Evolutionary conservation across 805 yeast genomes (phyloP), one percentile per base, ranked within the genome.

Genomic region (Starmerella vaccinii): DNA sequence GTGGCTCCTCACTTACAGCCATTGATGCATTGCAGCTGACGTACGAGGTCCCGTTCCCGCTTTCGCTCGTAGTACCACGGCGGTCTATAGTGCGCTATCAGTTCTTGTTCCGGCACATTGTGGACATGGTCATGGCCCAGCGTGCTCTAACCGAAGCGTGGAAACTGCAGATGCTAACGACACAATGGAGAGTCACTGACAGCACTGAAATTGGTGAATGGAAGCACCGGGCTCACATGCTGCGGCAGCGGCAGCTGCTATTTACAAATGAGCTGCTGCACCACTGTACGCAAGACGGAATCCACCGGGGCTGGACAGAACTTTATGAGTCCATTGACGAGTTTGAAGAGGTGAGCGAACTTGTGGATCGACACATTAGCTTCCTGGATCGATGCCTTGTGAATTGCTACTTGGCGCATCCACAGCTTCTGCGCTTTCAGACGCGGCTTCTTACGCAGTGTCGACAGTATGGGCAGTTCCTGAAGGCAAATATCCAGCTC

Each of bases 61-160:
- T 87, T 45, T 87, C 87, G 60, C 70, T 90, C 23, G 71, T 92
- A 0, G 68, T 87, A 0, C 78, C 84, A 16, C 76, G 80, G 49
- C 82, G 87, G 15, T 78, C 81, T 23, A 69, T 86, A 16, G 74
- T 80, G 45, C 86, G 92, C 55, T 87, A 82, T 61, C 95, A 90
- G 63, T 69, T 86, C 32, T 68, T 88, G 43, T 86, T 84, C 59
- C 76, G 96, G 55, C 80, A 84, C 56, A 69, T 84, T 21, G 63
- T 59, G 1, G 68, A 69, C 9, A 65, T 82, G 3, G 66, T 70
- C 26, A 72, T 71, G 48, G 76, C 84, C 78, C 76, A 50, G 45
- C 32, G 40, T n/a, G 34, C 41, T 2, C 29, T 49, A 3, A 29
- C 30, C 5, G 21, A 34, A 1, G 42, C 34, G 15, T 46, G 53